These are phyloP conservation scores for Penicillium hordei DNA, from an alignment of 2,329 filamentous ascomycete species.

Conservation along the genomic window DNA sequence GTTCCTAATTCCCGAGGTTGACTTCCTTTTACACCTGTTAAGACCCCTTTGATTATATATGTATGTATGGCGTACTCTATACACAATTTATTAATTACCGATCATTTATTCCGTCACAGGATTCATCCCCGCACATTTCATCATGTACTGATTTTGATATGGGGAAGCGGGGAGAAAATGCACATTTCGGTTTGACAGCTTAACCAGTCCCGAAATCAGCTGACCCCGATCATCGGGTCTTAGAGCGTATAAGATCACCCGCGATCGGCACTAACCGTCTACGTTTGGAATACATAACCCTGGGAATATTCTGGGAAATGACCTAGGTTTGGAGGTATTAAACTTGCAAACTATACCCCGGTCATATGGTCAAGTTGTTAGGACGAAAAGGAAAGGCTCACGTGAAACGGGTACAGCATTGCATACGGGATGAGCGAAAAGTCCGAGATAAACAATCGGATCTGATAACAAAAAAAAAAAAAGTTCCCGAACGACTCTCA, in stretches of 20 bases:
- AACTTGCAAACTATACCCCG: neutral
- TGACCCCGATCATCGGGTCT: neutral
- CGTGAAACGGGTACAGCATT: neutral
- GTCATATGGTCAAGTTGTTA: neutral
- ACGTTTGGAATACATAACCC: neutral
- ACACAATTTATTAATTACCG: neutral
- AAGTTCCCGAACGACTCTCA: conserved; percentile 16
- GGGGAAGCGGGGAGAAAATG: neutral
- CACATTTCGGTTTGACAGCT: neutral
- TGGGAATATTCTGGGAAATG: neutral
- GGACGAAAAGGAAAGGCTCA: neutral
- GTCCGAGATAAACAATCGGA: conserved; percentile 15
- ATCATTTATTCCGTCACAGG: neutral
- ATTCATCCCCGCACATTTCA: neutral
- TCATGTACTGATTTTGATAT: neutral
- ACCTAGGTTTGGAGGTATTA: neutral
- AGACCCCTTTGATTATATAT: neutral
- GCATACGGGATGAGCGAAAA: neutral
- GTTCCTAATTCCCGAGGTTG: neutral
- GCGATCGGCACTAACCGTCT: neutral
- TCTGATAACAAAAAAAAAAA: conserved; percentile 24
- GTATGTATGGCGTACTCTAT: neutral
- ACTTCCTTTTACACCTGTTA: neutral
- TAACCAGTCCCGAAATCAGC: conserved; percentile 18
- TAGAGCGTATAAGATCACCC: conserved; percentile 1